phyloP scores from a whole-genome alignment of 257 asterid species.

The Solanum peruvianum region DNA sequence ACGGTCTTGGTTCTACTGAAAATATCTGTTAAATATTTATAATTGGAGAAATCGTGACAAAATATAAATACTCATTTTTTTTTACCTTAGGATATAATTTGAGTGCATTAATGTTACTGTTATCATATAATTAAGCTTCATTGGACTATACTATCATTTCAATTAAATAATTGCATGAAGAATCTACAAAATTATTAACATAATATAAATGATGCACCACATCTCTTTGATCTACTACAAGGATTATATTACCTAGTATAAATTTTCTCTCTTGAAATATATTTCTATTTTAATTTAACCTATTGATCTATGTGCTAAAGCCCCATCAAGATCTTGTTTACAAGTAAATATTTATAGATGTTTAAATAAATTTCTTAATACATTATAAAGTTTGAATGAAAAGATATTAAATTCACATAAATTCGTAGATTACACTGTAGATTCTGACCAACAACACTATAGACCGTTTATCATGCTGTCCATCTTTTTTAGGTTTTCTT shows the following conservation, averaged over 20 bases:
- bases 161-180: neutral
- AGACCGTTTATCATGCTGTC: neutral
- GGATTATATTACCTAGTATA: neutral
- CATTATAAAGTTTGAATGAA: neutral
- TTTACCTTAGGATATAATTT: neutral
- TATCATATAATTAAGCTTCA: neutral
- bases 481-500: neutral
- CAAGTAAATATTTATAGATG: neutral
- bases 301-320: neutral
- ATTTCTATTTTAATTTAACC: neutral
- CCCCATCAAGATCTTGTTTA: neutral
- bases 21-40: neutral
- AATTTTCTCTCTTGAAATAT: neutral
- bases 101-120: neutral
- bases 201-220: neutral
- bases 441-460: neutral
- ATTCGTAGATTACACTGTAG: neutral
- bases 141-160: neutral
- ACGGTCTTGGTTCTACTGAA: neutral
- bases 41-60: neutral
- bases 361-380: neutral
- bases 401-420: neutral
- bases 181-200: neutral
- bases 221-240: neutral
- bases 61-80: neutral